Conservation (phyloP, 305 asterid genomes). For the Solanum hybrid region DNA sequence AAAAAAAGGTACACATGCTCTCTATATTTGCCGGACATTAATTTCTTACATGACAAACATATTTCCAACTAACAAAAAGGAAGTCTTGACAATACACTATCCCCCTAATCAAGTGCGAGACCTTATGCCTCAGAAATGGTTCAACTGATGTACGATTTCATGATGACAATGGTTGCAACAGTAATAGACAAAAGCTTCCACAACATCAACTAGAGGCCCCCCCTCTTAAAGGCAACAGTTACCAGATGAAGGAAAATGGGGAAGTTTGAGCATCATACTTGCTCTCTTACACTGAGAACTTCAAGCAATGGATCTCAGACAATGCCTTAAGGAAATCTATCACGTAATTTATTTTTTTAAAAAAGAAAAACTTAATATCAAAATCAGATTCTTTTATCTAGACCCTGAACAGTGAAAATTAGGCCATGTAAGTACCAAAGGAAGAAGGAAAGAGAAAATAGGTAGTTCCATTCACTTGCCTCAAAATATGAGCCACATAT, state of each 20-base stretch:
- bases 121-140: neutral
- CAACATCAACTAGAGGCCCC: neutral
- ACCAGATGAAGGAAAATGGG: neutral
- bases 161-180: neutral
- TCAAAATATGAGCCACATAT: neutral
- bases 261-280: neutral
- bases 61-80: neutral
- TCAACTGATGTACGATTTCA: neutral
- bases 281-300: neutral
- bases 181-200: neutral
- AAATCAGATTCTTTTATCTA: neutral
- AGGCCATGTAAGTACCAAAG: neutral
- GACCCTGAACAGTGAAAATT: neutral
- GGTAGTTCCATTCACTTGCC: neutral
- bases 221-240: neutral
- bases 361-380: neutral
- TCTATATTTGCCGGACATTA: neutral
- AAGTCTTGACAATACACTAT: neutral
- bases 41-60: neutral
- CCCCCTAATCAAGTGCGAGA: neutral
- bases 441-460: neutral
- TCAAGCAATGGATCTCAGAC: neutral
- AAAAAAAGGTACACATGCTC: neutral
- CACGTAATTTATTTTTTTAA: neutral
- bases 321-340: neutral